A percentile compares a stretch with the other conserved stretches of the same genome.
Conservation (phyloP, 495 filamentous ascomycete species). For the Bathelium albidoporum region DNA sequence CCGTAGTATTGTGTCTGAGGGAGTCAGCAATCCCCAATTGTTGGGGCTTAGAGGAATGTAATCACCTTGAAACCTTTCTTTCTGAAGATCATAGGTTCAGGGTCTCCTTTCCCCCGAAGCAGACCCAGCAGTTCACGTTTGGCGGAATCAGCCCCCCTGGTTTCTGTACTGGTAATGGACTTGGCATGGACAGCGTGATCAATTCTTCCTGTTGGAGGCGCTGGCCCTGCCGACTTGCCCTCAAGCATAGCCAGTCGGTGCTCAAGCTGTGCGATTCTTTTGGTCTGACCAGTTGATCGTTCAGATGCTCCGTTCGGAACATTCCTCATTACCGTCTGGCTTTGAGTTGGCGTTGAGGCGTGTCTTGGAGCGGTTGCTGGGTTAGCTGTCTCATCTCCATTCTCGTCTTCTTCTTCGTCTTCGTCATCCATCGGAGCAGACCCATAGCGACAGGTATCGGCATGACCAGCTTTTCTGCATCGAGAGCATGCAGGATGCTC, state of each 20-base stretch:
- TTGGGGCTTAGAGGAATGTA: not conserved
- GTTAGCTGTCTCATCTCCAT: not conserved
- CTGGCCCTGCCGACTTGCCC: not conserved
- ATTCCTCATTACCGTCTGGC: not conserved
- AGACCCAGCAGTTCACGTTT: not conserved
- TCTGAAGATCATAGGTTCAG: not conserved
- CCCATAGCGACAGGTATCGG: conserved; percentile 14
- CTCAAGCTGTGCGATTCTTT: not conserved
- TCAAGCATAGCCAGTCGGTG: conserved; percentile 4
- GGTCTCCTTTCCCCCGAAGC: not conserved
- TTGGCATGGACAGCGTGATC: not conserved
- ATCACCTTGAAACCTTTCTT: conserved; percentile 4
- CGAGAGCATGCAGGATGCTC: conserved; percentile 17
- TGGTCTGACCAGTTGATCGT: conserved; percentile 6
- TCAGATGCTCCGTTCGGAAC: conserved; percentile 8
- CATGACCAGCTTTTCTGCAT: conserved; percentile 18
- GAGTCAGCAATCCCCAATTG: not conserved
- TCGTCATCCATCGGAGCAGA: conserved; percentile 10
- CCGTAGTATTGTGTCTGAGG: conserved; percentile 7
- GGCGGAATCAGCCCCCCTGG: not conserved
- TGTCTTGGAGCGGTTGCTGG: not conserved
- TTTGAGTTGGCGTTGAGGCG: not conserved
- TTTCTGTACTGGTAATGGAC: not conserved
- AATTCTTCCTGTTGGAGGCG: not conserved
- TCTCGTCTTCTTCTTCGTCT: not conserved